These are phyloP conservation scores for Porpolomopsis calyptriformis DNA, from an alignment of 768 basidiomycete genomes.

Conservation along the genomic window DNA sequence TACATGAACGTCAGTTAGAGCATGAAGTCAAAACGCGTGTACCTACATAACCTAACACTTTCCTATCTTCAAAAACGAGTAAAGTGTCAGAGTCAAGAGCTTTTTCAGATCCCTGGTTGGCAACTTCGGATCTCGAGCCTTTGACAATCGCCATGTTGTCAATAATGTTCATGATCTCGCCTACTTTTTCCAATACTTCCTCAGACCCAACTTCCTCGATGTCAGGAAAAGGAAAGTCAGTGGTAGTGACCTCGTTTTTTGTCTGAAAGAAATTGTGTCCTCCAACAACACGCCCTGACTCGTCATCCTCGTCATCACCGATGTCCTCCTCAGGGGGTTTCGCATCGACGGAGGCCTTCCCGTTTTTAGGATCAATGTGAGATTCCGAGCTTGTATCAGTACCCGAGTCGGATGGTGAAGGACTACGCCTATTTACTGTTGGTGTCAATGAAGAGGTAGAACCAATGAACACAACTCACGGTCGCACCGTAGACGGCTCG, in stretches of 20 bases:
- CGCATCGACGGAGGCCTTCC: conserved; percentile 7
- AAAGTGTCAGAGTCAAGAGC: conserved; percentile 85
- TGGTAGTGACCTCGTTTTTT: conserved; percentile 58
- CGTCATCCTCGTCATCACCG: conserved; percentile 50
- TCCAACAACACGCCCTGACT: conserved; percentile 27
- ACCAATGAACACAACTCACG: no score
- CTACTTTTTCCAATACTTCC: conserved; percentile 65
- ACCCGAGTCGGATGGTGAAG: conserved; percentile 19
- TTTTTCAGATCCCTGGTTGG: conserved; percentile 40
- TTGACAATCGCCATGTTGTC: conserved; percentile 65
- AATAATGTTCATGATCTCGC: conserved; percentile 67
- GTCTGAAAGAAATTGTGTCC: conserved; percentile 44
- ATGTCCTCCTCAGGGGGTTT: conserved; percentile 14
- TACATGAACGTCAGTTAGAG: conserved; percentile 21
- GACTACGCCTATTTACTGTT: background rate
- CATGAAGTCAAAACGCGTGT: background rate
- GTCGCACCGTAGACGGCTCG: conserved; percentile 20
- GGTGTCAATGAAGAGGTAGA: no score
- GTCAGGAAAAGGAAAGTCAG: conserved; percentile 50
- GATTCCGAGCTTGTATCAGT: conserved; percentile 32
- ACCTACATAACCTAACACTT: conserved; percentile 84
- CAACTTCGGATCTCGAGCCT: conserved; percentile 38
- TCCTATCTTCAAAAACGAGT: conserved; percentile 81
- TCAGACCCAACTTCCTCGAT: conserved; percentile 49
- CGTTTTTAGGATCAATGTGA: conserved; percentile 28